A percentile compares a stretch with the other conserved stretches of the same genome.
phyloP scores from a whole-genome alignment of 345 rosid species.

The Eucalyptus lansdowneana region DNA sequence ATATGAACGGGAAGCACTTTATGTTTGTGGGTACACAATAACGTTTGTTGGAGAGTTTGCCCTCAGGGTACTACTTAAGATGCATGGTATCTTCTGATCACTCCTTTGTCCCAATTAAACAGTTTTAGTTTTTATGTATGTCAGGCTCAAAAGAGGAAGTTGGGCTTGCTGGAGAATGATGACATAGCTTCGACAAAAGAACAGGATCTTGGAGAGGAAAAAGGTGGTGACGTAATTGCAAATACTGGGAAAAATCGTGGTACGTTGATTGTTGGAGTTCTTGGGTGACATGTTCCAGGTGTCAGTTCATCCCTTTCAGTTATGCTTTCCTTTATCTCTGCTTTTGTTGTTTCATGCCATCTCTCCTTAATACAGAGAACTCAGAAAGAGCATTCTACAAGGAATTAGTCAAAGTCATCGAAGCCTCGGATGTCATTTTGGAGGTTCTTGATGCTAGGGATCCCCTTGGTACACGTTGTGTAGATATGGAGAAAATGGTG shows the following conservation, averaged over 20 bases:
- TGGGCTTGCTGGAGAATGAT: slow-evolving; percentile 53
- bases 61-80: not conserved
- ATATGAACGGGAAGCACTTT: not conserved
- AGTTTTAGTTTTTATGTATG: not conserved
- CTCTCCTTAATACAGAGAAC: slow-evolving; percentile 32
- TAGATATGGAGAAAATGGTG: slow-evolving; percentile 95
- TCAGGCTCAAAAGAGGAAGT: slow-evolving; percentile 70
- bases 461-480: slow-evolving; percentile 88
- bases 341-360: not conserved
- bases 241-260: slow-evolving; percentile 39
- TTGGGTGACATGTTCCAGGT: not conserved
- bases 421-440: slow-evolving; percentile 82
- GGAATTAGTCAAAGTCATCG: slow-evolving; percentile 89
- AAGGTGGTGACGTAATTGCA: slow-evolving; percentile 2
- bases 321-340: not conserved
- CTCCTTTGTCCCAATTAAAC: not conserved
- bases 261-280: slow-evolving; percentile 1
- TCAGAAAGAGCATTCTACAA: slow-evolving; percentile 90
- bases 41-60: not conserved
- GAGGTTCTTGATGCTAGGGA: slow-evolving; percentile 97
- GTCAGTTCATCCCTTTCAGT: not conserved
- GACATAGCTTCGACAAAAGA: not conserved
- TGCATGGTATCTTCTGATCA: not conserved
- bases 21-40: not conserved
- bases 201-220: slow-evolving; percentile 5